phyloP scores from a whole-genome alignment of 176 grass and related monocot species.

The barley (Hordeum vulgare) region DNA sequence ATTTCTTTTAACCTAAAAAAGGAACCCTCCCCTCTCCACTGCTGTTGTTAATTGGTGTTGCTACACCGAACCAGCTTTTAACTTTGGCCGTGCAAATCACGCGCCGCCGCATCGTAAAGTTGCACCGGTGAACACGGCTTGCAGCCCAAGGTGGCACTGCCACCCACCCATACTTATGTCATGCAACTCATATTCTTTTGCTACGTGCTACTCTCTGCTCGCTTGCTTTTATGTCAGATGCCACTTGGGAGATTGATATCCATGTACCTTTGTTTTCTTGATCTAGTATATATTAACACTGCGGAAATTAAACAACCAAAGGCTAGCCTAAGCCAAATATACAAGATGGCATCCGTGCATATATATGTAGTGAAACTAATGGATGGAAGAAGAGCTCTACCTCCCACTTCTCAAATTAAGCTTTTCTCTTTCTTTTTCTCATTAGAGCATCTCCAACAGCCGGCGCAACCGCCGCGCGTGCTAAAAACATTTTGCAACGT shows the following conservation, averaged over 20 bases:
- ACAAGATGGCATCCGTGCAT: neutral
- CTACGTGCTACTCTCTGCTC: neutral
- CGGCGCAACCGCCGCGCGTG: no score
- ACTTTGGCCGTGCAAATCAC: slow-evolving; percentile 17
- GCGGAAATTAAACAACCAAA: neutral
- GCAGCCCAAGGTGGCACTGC: neutral
- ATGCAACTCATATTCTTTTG: neutral
- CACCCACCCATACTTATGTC: neutral
- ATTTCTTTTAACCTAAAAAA: neutral
- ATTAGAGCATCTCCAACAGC: no score
- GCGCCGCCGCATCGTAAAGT: neutral
- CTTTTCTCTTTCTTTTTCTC: neutral
- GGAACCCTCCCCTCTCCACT: neutral
- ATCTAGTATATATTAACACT: neutral
- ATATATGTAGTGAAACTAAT: neutral
- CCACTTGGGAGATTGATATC: neutral
- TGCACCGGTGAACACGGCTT: neutral
- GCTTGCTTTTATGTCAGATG: slow-evolving; percentile 1
- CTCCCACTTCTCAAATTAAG: neutral
- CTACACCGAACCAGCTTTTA: neutral
- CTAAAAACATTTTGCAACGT: no score
- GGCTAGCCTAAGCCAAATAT: neutral
- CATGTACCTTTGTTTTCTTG: neutral
- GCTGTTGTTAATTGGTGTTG: neutral
- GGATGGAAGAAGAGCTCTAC: neutral